Evolutionary conservation across 192 early-diverging fungal genomes (phyloP), one percentile per base, ranked within the genome.

Genomic region (Dissophora globulifera): DNA sequence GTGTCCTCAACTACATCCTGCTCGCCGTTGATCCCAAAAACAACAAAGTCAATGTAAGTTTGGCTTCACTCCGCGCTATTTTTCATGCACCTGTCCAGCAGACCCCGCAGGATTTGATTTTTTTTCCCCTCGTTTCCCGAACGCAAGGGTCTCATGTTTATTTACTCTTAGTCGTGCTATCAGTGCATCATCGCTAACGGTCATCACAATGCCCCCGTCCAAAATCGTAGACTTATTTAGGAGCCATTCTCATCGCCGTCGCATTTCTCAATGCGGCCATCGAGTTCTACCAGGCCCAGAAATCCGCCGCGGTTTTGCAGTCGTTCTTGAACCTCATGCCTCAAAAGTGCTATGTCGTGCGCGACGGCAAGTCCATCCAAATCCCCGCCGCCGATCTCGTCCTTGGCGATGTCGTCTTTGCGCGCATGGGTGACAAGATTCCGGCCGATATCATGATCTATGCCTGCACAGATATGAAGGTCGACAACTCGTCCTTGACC

Each of bases 401-500:
- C 17, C 74, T 84, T 0, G 96, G 96, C 48, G 96, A 98, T 64
- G 79, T 98, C 50, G 91, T 97, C 25, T 94, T 89, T 64, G 80
- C 96, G 26, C 88, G 90, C 46, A 92, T 93, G 86, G 96, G 96
- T 52, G 95, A 98, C 84, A 98, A 98, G 79, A 78, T 94, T 12
- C 96, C 96, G 2, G 96, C 96, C 1, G 96, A 98, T 85, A 78
- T 96, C 47, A 87, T 85, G 62, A 62, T 98, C 31, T 94, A 92
- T 78, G 62, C 84, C 32, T 83, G 88, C 58, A 90, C 84, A 20
- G 96, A 98, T 43, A 82, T 97, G 57, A 98, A 98, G 80, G 95
- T 97, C 32, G 96, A 98, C 86, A 97, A 97, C 85, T 96, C 95
- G 7, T 96, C 94, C 12, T 78, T 98, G 33, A 98, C 96, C 2